phyloP scores from a whole-genome alignment of 1,284 basidiomycete species.

The Cystobasidium sp. region DNA sequence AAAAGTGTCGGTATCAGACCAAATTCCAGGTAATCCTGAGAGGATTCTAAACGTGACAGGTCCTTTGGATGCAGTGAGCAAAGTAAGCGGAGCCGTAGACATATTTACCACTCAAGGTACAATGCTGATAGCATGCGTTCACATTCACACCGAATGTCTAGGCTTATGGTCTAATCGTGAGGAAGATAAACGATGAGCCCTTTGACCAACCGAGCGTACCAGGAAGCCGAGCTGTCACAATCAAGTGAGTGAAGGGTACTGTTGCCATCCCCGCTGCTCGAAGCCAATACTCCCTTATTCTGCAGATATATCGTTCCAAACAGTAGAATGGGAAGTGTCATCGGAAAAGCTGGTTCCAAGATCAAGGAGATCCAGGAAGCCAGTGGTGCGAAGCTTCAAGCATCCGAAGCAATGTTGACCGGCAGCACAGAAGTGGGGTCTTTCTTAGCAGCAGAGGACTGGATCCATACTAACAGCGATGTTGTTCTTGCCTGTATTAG shows the following conservation, averaged over 20 bases:
- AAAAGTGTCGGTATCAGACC: constrained; percentile 91
- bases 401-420: constrained; percentile 96
- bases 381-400: constrained; percentile 92
- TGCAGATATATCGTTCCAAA: constrained; percentile 91
- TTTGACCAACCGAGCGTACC: constrained; percentile 97
- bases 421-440: constrained; percentile 83
- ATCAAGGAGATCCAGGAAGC: constrained; percentile 99
- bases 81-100: constrained; percentile 64
- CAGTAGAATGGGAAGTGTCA: constrained; percentile 98
- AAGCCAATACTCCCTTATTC: neutral
- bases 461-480: neutral
- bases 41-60: constrained; percentile 96
- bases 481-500: constrained; percentile 59
- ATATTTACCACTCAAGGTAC: neutral
- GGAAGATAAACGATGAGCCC: constrained; percentile 98
- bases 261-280: neutral
- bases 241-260: constrained; percentile 65
- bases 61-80: constrained; percentile 96
- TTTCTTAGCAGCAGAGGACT: neutral
- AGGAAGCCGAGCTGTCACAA: constrained; percentile 95
- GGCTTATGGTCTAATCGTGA: constrained; percentile 98
- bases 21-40: constrained; percentile 96
- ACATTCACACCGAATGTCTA: constrained; percentile 55
- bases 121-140: neutral
- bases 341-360: constrained; percentile 95